phyloP scores from a whole-genome alignment of 169 alveolate genomes.

The Plasmodium coatneyi region DNA sequence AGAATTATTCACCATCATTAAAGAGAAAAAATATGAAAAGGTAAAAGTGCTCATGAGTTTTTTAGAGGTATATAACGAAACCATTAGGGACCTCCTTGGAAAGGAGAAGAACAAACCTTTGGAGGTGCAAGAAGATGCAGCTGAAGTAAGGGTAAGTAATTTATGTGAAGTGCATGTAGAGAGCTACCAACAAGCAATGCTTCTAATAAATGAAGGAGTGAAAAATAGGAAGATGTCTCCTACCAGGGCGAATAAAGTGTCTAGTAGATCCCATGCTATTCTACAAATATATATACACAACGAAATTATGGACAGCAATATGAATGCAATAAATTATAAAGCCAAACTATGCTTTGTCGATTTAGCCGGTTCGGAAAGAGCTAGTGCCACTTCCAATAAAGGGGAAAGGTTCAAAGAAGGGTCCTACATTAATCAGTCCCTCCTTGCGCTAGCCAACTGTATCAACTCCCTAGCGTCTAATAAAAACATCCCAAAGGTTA shows the following conservation, averaged over 20 bases:
- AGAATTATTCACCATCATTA: conserved; percentile 87
- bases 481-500: conserved; percentile 76
- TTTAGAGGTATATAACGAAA: conserved; percentile 96
- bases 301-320: conserved; percentile 40
- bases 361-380: conserved; percentile 97
- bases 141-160: conserved; percentile 82
- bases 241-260: conserved; percentile 94
- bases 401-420: conserved; percentile 96
- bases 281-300: conserved; percentile 86
- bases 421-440: conserved; percentile 95
- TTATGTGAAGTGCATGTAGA: conserved; percentile 81
- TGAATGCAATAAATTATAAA: conserved; percentile 42
- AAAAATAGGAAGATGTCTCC: conserved; percentile 94
- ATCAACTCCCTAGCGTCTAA: conserved; percentile 94
- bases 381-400: conserved; percentile 93
- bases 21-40: conserved; percentile 76
- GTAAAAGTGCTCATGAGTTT: conserved; percentile 87
- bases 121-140: conserved; percentile 87
- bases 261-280: conserved; percentile 96
- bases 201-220: conserved; percentile 92
- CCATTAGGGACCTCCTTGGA: conserved; percentile 93
- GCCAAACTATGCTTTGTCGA: conserved; percentile 94
- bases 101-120: conserved; percentile 81
- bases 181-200: conserved; percentile 88
- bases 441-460: conserved; percentile 97